These are phyloP conservation scores for Saccharomyces paradoxus DNA, from an alignment of 805 yeast genomes.

Conservation along the genomic window DNA sequence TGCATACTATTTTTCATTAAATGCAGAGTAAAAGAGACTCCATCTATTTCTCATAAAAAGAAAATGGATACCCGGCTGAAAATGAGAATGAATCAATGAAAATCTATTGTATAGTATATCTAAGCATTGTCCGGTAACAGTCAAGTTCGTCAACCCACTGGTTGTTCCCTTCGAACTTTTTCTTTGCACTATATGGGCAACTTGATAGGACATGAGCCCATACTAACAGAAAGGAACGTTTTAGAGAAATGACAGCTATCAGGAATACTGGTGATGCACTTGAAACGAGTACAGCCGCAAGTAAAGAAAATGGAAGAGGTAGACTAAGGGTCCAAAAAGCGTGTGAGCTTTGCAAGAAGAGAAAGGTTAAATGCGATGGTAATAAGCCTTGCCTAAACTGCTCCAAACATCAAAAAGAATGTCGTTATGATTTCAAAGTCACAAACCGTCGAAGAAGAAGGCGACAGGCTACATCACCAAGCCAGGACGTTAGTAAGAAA, in stretches of 20 bases:
- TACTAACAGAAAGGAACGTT: not conserved
- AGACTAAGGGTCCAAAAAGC: constrained; percentile 19
- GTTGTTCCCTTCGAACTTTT: not conserved
- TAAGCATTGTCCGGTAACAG: not conserved
- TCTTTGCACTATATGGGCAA: not conserved
- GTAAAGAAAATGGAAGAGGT: not conserved
- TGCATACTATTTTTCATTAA: too few relatives aligned
- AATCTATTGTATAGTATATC: not conserved
- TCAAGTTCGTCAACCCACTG: not conserved
- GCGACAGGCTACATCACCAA: not conserved
- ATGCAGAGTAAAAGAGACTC: too few relatives aligned
- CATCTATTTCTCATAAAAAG: not conserved
- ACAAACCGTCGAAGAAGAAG: not conserved
- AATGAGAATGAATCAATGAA: not conserved
- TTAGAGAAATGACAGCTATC: not conserved
- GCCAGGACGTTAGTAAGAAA: not conserved
- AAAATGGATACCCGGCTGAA: not conserved
- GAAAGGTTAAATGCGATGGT: constrained; percentile 25
- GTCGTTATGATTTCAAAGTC: constrained; percentile 8
- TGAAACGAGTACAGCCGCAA: not conserved
- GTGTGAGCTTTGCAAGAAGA: constrained; percentile 16
- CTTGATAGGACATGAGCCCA: not conserved
- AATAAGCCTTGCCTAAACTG: constrained; percentile 17
- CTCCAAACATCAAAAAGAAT: constrained; percentile 6
- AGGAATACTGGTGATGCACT: not conserved